Conservation (phyloP, 2,329 filamentous ascomycete genomes). For the Pyrenophora seminiperda region DNA sequence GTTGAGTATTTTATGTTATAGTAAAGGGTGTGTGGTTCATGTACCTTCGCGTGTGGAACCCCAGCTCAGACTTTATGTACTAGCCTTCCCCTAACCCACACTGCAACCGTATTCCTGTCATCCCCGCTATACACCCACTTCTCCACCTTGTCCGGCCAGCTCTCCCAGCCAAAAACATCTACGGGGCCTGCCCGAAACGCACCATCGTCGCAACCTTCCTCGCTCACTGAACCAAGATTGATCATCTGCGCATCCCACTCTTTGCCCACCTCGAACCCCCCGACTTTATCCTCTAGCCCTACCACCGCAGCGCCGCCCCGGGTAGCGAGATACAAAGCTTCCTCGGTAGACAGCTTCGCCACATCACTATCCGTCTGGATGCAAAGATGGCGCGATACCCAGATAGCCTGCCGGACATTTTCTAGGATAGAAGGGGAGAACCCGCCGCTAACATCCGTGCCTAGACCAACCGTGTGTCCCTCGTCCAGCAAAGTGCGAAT, state of each 20-base stretch:
- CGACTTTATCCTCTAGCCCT: conserved; percentile 72
- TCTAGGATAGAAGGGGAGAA: conserved; percentile 83
- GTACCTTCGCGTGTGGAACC: too few species aligned
- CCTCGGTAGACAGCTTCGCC: conserved; percentile 78
- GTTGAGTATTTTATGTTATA: too few species aligned
- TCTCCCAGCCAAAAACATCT: conserved; percentile 90
- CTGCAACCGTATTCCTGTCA: conserved; percentile 83
- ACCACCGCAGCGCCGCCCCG: conserved; percentile 84
- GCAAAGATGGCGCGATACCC: conserved; percentile 75
- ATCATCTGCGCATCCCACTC: conserved; percentile 91
- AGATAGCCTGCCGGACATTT: conserved; percentile 77
- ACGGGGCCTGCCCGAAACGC: conserved; percentile 67
- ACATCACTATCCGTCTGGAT: conserved; percentile 53
- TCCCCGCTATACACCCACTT: conserved; percentile 97
- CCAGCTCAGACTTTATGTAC: conserved; percentile 69
- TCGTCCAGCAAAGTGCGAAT: conserved; percentile 75
- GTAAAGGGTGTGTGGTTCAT: too few species aligned
- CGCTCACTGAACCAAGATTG: conserved; percentile 57
- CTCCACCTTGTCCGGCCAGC: conserved; percentile 80
- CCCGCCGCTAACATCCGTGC: conserved; percentile 89
- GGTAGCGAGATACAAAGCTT: conserved; percentile 85
- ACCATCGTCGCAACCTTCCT: conserved; percentile 39
- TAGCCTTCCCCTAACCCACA: conserved; percentile 85
- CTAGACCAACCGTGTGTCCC: conserved; percentile 80
- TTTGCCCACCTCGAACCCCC: conserved; percentile 84